Conservation (phyloP, 225 moss, liverwort and hornwort species). For the Marchantia polymorpha region DNA sequence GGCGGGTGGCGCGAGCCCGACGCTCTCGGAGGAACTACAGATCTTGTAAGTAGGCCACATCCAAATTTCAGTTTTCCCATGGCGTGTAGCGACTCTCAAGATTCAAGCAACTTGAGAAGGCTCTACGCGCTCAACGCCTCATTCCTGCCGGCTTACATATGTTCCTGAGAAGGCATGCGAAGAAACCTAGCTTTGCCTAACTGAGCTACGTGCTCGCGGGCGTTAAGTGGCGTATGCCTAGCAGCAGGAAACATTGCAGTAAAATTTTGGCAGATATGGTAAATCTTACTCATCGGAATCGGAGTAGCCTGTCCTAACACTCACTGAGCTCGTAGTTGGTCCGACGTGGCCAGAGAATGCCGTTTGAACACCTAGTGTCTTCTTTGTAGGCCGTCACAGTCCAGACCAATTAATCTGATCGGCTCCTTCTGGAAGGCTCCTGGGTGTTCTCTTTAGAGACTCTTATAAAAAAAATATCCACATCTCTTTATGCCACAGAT, state of each 20-base stretch:
- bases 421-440: no score
- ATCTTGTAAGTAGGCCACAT: constrained; percentile 66
- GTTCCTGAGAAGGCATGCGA: neutral
- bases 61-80: neutral
- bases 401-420: no score
- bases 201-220: neutral
- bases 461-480: no score
- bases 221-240: neutral
- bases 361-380: no score
- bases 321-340: no score
- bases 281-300: neutral
- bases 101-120: neutral
- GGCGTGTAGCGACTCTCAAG: neutral
- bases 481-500: no score
- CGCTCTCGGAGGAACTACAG: constrained; percentile 79
- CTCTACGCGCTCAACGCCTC: neutral
- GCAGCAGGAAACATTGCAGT: neutral
- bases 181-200: neutral
- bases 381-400: no score
- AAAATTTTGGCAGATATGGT: neutral
- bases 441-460: no score
- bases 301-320: neutral
- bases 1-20: constrained; percentile 96
- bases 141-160: neutral
- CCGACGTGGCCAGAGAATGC: no score